Percentiles rank a stretch among this genome's conserved stretches.
Conservation (phyloP, 805 yeast genomes). For the Saturnispora silvae region DNA sequence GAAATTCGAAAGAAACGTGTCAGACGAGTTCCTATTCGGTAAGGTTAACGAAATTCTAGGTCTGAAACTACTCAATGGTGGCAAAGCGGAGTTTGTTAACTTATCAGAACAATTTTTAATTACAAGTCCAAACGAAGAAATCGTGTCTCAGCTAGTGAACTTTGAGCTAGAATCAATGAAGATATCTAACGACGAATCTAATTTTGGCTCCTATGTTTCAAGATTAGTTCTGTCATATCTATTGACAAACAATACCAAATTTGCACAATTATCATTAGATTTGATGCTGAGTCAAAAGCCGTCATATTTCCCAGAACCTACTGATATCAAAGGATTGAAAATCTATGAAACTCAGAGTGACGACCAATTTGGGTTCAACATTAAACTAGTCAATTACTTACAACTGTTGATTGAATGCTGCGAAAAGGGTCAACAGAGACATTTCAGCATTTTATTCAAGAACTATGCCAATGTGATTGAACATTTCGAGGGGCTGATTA, state of each 20-base stretch:
- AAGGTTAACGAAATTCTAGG: constrained; percentile 70
- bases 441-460: constrained; percentile 35
- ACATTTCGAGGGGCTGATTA: constrained; percentile 14
- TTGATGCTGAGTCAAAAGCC: constrained; percentile 28
- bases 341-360: constrained; percentile 25
- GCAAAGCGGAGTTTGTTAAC: constrained; percentile 17
- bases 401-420: constrained; percentile 56
- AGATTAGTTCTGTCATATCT: constrained; percentile 72
- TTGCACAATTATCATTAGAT: constrained; percentile 36
- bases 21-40: constrained; percentile 60
- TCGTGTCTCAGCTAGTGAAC: constrained; percentile 20
- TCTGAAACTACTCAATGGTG: constrained; percentile 38
- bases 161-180: constrained; percentile 28
- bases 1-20: constrained; percentile 50
- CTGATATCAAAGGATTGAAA: constrained; percentile 15
- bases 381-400: constrained; percentile 51
- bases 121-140: constrained; percentile 15
- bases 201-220: constrained; percentile 19
- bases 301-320: constrained; percentile 10
- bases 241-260: constrained; percentile 53
- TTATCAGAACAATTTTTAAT: constrained; percentile 22
- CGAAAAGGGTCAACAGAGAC: constrained; percentile 35
- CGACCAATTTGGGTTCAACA: constrained; percentile 19
- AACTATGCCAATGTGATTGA: constrained; percentile 24
- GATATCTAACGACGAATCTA: constrained; percentile 26